Evolutionary conservation across 2,329 filamentous ascomycete species (phyloP), one percentile per base, ranked within the genome.

Genomic region (Cercospora sp.): DNA sequence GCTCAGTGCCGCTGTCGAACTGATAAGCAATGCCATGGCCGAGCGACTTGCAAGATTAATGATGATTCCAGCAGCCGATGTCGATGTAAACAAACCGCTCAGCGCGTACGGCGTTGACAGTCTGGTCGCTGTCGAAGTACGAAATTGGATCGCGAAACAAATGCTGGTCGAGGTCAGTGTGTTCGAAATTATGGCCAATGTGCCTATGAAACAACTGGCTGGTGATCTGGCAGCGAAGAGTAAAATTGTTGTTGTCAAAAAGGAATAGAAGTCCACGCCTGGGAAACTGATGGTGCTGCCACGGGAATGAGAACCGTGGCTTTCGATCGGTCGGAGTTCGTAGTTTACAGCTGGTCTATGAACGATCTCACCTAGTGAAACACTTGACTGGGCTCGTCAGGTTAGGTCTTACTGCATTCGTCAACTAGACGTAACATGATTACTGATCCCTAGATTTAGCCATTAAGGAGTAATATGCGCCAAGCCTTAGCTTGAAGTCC

Each of bases 111-210:
- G 70, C 5, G 67, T 72, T 3, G 67, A 72, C 31, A 62, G 48
- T n/a, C 65, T 71, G 2, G 69, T 72, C 23, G 69, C 70, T 0
- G 58, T 68, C 7, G 70, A 72, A 45, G 60, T 72, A 5, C 45
- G 69, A 10, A 71, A 69, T n/a, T 72, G 69, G 69, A 63, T 67
- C 28, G 55, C 57, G 8, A 69, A 67, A 62, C 62, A 65, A 53
- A 65, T 67, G 61, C 26, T 62, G 20, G 62, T 67, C 9, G 69
- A 70, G 20, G 59, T 70, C 5, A 53, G 30, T 31, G 64, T 70
- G 26, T 67, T 68, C n/a, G 66, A 68, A n/a, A 59, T 70, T 18
- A 68, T 69, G 36, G 36, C 36, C 1, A 39, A 39, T 7, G 36
- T 39, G 36, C 36, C 36, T 13, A 39, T 39, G 36, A 39, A 39